Conservation (phyloP, 2,329 filamentous ascomycete species). For the Aspergillus texensis region DNA sequence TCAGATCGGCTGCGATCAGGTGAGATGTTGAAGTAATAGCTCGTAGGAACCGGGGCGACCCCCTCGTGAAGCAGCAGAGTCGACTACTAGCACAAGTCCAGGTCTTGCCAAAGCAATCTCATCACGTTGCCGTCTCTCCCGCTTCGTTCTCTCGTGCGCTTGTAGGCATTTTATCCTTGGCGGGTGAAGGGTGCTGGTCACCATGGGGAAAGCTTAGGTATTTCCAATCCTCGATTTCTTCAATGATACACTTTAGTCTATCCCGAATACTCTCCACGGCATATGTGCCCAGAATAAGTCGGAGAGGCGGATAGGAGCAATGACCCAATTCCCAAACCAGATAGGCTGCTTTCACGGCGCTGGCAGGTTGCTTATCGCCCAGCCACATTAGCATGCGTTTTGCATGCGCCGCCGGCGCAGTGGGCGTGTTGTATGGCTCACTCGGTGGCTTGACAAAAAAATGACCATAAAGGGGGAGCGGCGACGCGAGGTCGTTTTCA, state of each 20-base stretch:
- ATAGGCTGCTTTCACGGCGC: slow-evolving; percentile 89
- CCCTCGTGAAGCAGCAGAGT: neutral
- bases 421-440: slow-evolving; percentile 75
- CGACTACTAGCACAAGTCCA: neutral
- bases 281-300: slow-evolving; percentile 86
- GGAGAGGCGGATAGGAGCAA: slow-evolving; percentile 87
- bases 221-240: slow-evolving; percentile 94
- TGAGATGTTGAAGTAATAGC: neutral
- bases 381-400: slow-evolving; percentile 93
- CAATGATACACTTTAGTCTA: slow-evolving; percentile 83
- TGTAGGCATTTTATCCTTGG: slow-evolving; percentile 10
- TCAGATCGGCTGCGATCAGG: neutral
- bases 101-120: neutral
- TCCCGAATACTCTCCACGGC: slow-evolving; percentile 96
- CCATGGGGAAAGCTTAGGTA: slow-evolving; percentile 69
- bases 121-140: slow-evolving; percentile 3
- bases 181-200: slow-evolving; percentile 28
- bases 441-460: slow-evolving; percentile 87
- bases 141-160: slow-evolving; percentile 2
- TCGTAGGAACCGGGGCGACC: neutral
- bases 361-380: slow-evolving; percentile 87
- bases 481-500: slow-evolving; percentile 42
- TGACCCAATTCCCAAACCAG: slow-evolving; percentile 93
- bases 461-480: slow-evolving; percentile 82
- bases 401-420: slow-evolving; percentile 83